A percentile compares a stretch with the other conserved stretches of the same genome.
Evolutionary conservation across 2,329 filamentous ascomycete genomes (phyloP).

Genomic region (Penicillium sp.): DNA sequence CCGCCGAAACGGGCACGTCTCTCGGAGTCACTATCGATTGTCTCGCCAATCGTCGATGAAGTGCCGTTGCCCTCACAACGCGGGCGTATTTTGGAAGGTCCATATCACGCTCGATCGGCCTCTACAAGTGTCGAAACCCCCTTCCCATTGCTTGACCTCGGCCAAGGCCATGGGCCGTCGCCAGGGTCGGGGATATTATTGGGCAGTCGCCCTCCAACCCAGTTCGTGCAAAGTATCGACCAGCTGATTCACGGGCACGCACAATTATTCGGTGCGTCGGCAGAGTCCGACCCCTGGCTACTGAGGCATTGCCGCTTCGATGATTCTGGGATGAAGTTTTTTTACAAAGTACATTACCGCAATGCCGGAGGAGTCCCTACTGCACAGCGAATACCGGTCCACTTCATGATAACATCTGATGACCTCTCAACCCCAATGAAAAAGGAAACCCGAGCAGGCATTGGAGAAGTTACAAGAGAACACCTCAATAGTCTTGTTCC

Average conservation of each 20-base stretch:
- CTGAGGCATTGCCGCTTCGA: constrained; percentile 39
- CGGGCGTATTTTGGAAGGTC: constrained; percentile 1
- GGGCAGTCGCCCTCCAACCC: constrained; percentile 19
- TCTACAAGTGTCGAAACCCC: constrained; percentile 5
- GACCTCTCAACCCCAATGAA: constrained; percentile 19
- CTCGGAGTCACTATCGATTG: constrained; percentile 8
- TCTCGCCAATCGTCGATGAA: constrained; percentile 5
- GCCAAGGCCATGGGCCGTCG: constrained; percentile 12
- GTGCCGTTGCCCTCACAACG: constrained; percentile 3
- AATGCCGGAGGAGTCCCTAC: constrained; percentile 39
- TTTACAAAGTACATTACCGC: constrained; percentile 38
- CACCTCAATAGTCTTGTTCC: constrained; percentile 22
- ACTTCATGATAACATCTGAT: constrained; percentile 28
- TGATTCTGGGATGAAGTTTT: constrained; percentile 34
- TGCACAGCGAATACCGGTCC: constrained; percentile 34
- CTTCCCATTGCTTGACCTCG: constrained; percentile 15
- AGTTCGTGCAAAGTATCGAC: constrained; percentile 31
- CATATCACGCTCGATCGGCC: constrained; percentile 6
- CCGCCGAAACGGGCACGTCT: constrained; percentile 23
- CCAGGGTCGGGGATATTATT: constrained; percentile 19
- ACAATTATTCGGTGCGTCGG: constrained; percentile 33
- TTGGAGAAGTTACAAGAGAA: constrained; percentile 14
- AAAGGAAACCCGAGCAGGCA: constrained; percentile 17
- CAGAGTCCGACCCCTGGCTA: constrained; percentile 38
- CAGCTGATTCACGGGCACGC: constrained; percentile 29